These are phyloP conservation scores for Cryptococcus sp. DNA, from an alignment of 1,284 basidiomycete genomes.

Conservation along the genomic window DNA sequence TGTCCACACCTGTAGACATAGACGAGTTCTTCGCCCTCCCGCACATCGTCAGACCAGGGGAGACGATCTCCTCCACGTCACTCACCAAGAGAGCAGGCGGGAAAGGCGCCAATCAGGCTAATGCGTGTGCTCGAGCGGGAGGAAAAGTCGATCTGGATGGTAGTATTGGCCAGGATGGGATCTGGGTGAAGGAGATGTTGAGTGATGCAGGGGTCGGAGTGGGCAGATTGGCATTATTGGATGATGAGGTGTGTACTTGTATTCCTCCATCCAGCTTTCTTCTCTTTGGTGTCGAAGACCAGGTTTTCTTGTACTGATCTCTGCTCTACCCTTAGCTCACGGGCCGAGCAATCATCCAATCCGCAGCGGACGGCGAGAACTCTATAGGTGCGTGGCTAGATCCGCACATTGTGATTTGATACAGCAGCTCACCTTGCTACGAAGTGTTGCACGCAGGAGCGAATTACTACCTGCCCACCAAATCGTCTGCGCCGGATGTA, in stretches of 20 bases:
- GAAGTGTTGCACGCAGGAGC: constrained; percentile 53
- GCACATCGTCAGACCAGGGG: constrained; percentile 55
- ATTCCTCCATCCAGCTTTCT: neutral
- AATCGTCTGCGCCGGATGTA: constrained; percentile 27
- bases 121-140: constrained; percentile 52
- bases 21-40: constrained; percentile 56
- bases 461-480: constrained; percentile 37
- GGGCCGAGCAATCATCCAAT: constrained; percentile 57
- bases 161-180: constrained; percentile 49
- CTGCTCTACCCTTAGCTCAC: constrained; percentile 38
- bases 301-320: neutral
- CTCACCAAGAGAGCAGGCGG: constrained; percentile 54
- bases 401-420: neutral
- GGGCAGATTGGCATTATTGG: constrained; percentile 29
- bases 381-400: constrained; percentile 49
- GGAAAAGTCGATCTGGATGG: constrained; percentile 52
- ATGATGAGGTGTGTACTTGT: constrained; percentile 35
- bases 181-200: constrained; percentile 47
- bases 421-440: neutral
- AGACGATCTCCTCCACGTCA: constrained; percentile 55
- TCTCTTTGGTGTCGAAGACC: too few species aligned
- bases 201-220: constrained; percentile 47
- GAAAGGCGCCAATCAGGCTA: constrained; percentile 59
- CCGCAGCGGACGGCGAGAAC: constrained; percentile 55
- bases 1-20: constrained; percentile 28